Percentiles rank a stretch among this genome's conserved stretches.
Evolutionary conservation across 2,329 filamentous ascomycete genomes (phyloP).

Genomic region (Aspergillus sp.): DNA sequence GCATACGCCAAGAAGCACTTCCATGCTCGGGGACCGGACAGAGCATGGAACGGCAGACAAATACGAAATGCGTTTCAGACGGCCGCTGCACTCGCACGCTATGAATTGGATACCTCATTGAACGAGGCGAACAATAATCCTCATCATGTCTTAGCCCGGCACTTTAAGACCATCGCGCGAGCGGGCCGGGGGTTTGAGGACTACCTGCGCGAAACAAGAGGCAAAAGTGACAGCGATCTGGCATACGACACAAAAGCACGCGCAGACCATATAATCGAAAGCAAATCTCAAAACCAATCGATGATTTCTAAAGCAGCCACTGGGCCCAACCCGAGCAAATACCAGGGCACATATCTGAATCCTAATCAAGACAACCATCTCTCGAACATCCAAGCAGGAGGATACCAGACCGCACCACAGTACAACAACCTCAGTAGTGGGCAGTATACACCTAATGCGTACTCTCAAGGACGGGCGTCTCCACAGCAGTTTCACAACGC

Average conservation of each 20-base stretch:
- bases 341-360: too few species aligned
- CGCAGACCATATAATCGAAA: background rate
- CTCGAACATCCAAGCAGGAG: too few species aligned
- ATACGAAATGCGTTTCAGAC: slow-evolving; percentile 40
- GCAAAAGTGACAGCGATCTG: background rate
- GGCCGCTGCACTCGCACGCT: slow-evolving; percentile 29
- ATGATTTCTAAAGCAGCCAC: too few species aligned
- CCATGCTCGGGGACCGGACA: background rate
- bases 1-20: slow-evolving; percentile 3
- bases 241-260: background rate
- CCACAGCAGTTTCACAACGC: too few species aligned
- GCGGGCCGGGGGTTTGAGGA: background rate
- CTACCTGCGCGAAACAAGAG: background rate
- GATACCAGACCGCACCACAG: too few species aligned
- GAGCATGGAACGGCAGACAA: slow-evolving; percentile 38
- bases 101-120: too few species aligned
- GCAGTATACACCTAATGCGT: too few species aligned
- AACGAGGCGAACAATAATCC: too few species aligned
- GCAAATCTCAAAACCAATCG: background rate
- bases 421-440: too few species aligned
- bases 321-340: too few species aligned
- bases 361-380: too few species aligned
- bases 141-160: background rate
- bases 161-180: background rate
- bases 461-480: too few species aligned